Base-by-base conservation (phyloP, 2,329 filamentous ascomycete species). In the Neofusicoccum kwambonambiense region DNA sequence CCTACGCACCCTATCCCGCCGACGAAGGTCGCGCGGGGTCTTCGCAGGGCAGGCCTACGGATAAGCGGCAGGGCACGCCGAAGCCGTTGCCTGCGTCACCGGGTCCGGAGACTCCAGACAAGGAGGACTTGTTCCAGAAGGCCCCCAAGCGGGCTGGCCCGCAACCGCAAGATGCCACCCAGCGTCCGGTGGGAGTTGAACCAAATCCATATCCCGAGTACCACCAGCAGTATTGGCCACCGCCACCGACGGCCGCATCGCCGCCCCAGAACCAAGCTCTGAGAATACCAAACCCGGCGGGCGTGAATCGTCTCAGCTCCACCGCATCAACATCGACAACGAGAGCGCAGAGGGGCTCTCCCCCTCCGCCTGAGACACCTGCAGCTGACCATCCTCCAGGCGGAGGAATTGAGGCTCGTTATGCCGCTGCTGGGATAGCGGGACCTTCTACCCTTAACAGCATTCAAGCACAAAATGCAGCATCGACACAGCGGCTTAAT, bases 321-420 rank as follows among this genome's bases (percentile, higher is more conserved):
- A 96, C 92, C 7, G 93, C 94, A 13, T 98, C 95, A 0, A 96
- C 89, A 12, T 96, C 93, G 2, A 99, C 95, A 0, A 97, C 94
- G 2, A 88, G 91, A 69, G 95, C 95, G 19, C 93, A 91, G 73
- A 87, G 95, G 70, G 95, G 95, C 49, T 98, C 94, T 34, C 95
- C 95, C 4, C 94, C 95, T 4, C 95, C 95, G 1, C 95, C 95
- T 8, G 94, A 98, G 76, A 98, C 95, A 0, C 92, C 95, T 37
- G 85, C 90, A 35, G 90, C 90, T 45, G 63, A 65, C 12, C 91
- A 90, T 62, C 83, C 88, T n/a, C 87, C 89, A 2, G 87, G 88
- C 62, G 92, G 90, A 45, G 92, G 91, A 64, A 97, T 97, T 70
- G 93, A 97, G 76, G 91, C 92, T 58, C 87, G 93, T 64, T 97